These are phyloP conservation scores for Trichoderma endophyticum DNA, from an alignment of 2,329 filamentous ascomycete genomes.

Conservation along the genomic window DNA sequence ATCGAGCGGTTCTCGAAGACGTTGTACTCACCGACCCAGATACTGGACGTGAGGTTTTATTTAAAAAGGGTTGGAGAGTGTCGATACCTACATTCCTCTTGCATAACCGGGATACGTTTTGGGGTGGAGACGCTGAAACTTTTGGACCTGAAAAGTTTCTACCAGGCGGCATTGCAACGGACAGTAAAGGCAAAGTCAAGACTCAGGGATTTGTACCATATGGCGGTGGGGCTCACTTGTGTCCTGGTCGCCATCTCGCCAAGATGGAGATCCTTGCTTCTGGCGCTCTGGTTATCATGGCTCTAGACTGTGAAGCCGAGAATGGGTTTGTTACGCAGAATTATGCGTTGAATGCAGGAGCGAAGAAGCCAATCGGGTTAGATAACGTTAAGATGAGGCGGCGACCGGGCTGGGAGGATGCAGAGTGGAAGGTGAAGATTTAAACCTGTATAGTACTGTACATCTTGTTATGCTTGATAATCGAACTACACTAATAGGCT, in stretches of 20 bases:
- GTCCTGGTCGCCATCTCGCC: conserved; percentile 3
- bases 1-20: conserved; percentile 7
- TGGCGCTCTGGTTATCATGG: neutral
- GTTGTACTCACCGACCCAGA: neutral
- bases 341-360: neutral
- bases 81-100: neutral
- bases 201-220: conserved; percentile 2
- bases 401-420: neutral
- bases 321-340: neutral
- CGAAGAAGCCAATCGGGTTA: neutral
- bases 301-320: neutral
- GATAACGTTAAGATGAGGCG: neutral
- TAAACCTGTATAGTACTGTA: neutral
- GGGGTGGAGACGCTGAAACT: neutral
- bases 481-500: neutral
- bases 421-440: neutral
- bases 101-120: neutral
- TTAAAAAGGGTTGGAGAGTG: neutral
- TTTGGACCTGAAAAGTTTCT: neutral
- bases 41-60: neutral
- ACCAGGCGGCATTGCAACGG: neutral
- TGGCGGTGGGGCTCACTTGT: conserved; percentile 3
- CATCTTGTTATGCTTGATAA: neutral
- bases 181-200: neutral
- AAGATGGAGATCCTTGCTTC: conserved; percentile 3